A percentile compares a stretch with the other conserved stretches of the same genome.
phyloP scores from a whole-genome alignment of 371 early-diverging fungal species.

The Syncephalastrum monosporum region DNA sequence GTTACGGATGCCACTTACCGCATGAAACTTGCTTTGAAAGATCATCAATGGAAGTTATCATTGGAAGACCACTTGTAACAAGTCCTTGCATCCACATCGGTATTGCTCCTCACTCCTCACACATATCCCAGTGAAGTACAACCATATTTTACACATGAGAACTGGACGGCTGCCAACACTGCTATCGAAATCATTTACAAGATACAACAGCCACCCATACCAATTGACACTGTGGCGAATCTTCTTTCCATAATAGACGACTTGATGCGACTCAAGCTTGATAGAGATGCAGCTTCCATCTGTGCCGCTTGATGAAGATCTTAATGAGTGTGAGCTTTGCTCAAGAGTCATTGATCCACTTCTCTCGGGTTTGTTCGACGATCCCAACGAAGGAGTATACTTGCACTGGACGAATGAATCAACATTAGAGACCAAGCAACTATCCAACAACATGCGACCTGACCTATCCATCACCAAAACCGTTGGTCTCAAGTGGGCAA shows the following conservation, averaged over 20 bases:
- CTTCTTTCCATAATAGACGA: too few relatives aligned
- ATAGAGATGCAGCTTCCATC: constrained; percentile 13
- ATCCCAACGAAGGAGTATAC: constrained; percentile 12
- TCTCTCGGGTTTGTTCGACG: constrained; percentile 16
- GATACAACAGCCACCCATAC: too few relatives aligned
- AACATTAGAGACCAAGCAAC: constrained; percentile 10
- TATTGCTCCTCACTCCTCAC: too few relatives aligned
- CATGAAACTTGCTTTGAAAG: constrained; percentile 13
- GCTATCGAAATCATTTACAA: too few relatives aligned
- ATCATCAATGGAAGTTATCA: constrained; percentile 13
- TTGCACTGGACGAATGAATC: constrained; percentile 16
- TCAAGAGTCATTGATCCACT: constrained; percentile 9
- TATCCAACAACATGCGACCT: constrained; percentile 14
- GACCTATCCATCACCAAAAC: constrained; percentile 14
- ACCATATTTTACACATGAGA: too few relatives aligned
- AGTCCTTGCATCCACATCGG: constrained; percentile 11
- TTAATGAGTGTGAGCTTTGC: constrained; percentile 1
- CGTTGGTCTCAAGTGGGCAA: constrained; percentile 10
- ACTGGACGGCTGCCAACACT: too few relatives aligned
- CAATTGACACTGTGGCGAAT: too few relatives aligned
- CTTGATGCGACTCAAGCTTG: too few relatives aligned
- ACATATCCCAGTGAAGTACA: too few relatives aligned
- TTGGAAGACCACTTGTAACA: constrained; percentile 11
- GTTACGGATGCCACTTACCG: constrained; percentile 12
- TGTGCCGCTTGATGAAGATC: constrained; percentile 7